A percentile compares a stretch with the other conserved stretches of the same genome.
Conservation (phyloP, 208 protist species). For the Leishmania martiniquensis region DNA sequence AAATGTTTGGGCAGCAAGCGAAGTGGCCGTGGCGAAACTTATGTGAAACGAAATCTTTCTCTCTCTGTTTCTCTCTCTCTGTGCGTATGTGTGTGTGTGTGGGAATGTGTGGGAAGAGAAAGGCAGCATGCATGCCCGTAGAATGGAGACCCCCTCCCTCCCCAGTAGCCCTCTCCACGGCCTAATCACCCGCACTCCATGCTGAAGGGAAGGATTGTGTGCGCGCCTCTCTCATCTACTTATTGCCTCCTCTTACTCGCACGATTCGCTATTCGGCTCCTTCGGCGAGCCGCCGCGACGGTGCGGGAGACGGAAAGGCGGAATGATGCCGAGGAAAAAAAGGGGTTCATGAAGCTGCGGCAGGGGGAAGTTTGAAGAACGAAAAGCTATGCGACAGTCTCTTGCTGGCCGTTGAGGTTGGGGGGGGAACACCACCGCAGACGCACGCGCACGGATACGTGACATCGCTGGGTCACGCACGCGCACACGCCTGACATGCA, state of each 20-base stretch:
- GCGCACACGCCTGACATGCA: not conserved
- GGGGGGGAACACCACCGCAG: not conserved
- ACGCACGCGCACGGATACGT: not conserved
- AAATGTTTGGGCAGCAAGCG: too few species aligned
- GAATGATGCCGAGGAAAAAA: not conserved
- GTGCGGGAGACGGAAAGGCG: not conserved
- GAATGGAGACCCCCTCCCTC: not conserved
- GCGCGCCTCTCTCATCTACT: not conserved
- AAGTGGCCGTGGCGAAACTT: too few species aligned
- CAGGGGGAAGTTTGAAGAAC: not conserved
- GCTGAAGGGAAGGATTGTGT: not conserved
- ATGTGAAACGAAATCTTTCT: too few species aligned
- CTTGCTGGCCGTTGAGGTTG: not conserved
- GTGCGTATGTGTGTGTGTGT: not conserved
- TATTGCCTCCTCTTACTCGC: not conserved
- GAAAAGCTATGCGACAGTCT: not conserved
- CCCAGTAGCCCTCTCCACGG: not conserved
- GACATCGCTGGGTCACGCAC: not conserved
- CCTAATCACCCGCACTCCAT: not conserved
- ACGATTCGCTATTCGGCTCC: not conserved
- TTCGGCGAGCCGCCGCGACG: not conserved
- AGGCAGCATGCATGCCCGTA: too few species aligned
- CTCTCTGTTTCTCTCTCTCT: not conserved
- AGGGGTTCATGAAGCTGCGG: not conserved
- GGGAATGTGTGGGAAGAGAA: too few species aligned